Conservation (phyloP, 495 filamentous ascomycete species). For the Xylaria curta region DNA sequence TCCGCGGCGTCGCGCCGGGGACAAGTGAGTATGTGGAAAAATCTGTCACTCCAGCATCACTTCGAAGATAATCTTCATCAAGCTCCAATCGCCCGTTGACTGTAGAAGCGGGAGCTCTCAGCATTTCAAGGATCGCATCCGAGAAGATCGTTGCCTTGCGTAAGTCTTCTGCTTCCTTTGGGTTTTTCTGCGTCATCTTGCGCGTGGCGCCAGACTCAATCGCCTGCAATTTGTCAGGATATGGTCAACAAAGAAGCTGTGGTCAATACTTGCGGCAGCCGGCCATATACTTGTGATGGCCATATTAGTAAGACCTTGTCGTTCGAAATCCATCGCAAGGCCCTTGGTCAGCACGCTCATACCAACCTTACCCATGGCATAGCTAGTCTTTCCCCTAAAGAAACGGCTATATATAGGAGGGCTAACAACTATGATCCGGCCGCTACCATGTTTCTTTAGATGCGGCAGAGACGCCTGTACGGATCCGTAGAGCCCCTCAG, state of each 20-base stretch:
- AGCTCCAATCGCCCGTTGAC: conserved; percentile 78
- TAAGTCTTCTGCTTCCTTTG: conserved; percentile 59
- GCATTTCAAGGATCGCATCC: conserved; percentile 78
- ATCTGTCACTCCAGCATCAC: conserved; percentile 66
- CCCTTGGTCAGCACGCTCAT: conserved; percentile 86
- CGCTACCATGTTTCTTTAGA: conserved; percentile 55
- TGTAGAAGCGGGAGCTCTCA: conserved; percentile 61
- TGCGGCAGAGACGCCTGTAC: conserved; percentile 71
- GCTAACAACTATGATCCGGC: conserved; percentile 77
- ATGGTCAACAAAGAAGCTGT: neutral
- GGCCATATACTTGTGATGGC: conserved; percentile 86
- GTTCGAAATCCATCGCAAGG: conserved; percentile 80
- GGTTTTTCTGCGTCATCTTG: conserved; percentile 52
- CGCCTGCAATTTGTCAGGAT: conserved; percentile 46
- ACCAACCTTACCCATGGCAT: conserved; percentile 84
- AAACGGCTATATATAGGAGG: conserved; percentile 88
- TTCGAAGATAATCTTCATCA: conserved; percentile 83
- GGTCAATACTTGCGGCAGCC: conserved; percentile 61
- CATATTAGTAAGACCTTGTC: conserved; percentile 70
- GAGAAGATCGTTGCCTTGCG: conserved; percentile 78
- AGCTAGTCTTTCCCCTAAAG: conserved; percentile 85
- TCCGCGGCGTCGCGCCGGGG: conserved; percentile 65
- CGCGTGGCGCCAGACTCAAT: conserved; percentile 78
- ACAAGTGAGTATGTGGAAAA: conserved; percentile 78
- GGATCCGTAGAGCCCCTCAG: conserved; percentile 73